Evolutionary conservation across 352 stramenopile species (phyloP), one percentile per base, ranked within the genome.

Genomic region (Pythium dissotocum): DNA sequence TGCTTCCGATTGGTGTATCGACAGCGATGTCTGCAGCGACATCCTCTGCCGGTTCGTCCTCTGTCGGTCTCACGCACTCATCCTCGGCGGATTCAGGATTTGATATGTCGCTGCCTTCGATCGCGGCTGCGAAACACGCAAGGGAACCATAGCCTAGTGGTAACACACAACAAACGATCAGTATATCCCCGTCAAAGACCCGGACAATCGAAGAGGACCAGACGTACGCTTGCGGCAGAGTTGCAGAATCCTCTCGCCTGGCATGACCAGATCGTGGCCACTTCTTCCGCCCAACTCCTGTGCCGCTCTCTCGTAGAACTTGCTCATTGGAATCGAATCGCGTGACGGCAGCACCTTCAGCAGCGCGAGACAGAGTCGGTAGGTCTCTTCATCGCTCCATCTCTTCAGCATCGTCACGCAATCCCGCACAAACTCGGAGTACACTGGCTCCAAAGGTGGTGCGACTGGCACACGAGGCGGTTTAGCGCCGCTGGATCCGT

Each of bases 391-490:
- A 7, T 70, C 68, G 2, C 44, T 33, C 57, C 68, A 65, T 3
- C 7, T 49, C 36, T 70, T 67, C 52, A 70, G 62, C 57, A 75
- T 66, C 33, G 49, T 32, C 5, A 58, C 62, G 24, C 68, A 70
- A 16, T 75, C 68, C 30, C 58, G 68, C 24, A 75, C 68, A 38
- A 75, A 75, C 26, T 66, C 68, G 1, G 68, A 75, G 21, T 61
- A 64, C 14, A 46, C 38, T 42, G 30, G 28, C 16, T 30, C 9
- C 16, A 24, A 2, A 42, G 28, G 36, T 30, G 52, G 4, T 7
- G 32, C 46, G n/a, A 33, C 33, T 38, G n/a, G 32, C 55, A 33
- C 58, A 30, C 44, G 42, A 16, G 44, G 44, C 14, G 36, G 51
- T n/a, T 60, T 67, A 30, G 30, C 7, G 7, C 46, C 53, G 52